Base-by-base conservation (phyloP, 176 grass and related monocot genomes). In the Aegilops speltoides region DNA sequence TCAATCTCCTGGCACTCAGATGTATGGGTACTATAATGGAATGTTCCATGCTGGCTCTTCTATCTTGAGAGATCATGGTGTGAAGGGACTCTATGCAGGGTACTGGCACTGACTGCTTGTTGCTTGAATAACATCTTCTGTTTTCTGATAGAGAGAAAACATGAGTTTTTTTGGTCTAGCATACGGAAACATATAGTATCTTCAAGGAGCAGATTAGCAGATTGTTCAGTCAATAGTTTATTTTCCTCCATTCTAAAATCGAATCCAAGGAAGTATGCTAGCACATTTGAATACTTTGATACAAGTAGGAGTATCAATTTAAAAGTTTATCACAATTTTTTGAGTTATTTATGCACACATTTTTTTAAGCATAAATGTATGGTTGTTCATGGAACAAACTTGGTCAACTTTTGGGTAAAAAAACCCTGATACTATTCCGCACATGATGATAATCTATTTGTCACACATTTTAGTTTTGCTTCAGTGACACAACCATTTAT, bases 81-180 rank as follows among this genome's bases (percentile, higher is more conserved):
- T 93, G 60, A 95, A 83, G 73, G 96, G 96, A 50, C 88, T 98
- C 83, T 98, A 88, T 91, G 94, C 94, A 78, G 97, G 97, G 97
- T 99, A 96, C 38, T 84, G 37, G 0, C 70, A 40, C 69, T 75
- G 26, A 23, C 13, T 71, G 6, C 48, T 61, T 45, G 23, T 89
- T 89, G 31, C 54, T 72, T 17, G 67, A 15, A 79, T 85, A 64
- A 64, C 5, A 28, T 26, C 24, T 64, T 65, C 13, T 65, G 63
- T 65, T 65, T 65, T 65, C 25, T 65, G 62, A 65, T 26, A 65
- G 67, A 70, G 33, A 34, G 23, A 41, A 60, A 73, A 29, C 2
- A 38, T 23, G 6, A 36, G 36, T 1, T 9, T 15, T 64, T 76
- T 75, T 28, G 34, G n/a, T 4, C 34, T 3, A 2, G 14, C 8